Conservation (phyloP, 129 eudicot species). For the Smallanthus sonchifolius region DNA sequence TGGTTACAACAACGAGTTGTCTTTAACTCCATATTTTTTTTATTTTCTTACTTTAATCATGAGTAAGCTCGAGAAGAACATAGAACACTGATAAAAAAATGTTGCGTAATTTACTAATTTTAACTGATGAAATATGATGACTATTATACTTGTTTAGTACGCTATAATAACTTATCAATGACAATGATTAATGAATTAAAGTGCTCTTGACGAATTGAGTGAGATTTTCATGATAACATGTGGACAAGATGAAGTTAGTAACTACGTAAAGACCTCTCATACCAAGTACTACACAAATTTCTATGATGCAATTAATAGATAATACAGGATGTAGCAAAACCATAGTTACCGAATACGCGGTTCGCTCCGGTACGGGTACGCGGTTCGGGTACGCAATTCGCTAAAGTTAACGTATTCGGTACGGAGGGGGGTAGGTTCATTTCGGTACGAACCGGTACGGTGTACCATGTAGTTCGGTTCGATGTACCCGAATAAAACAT, state of each 20-base stretch:
- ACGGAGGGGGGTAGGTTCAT: no score
- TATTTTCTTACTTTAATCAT: background rate
- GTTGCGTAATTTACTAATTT: background rate
- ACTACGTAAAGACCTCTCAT: constrained; percentile 6
- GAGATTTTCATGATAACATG: background rate
- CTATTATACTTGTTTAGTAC: background rate
- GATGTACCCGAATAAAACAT: no score
- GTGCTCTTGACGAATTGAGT: background rate
- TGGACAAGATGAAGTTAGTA: background rate
- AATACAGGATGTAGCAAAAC: constrained; percentile 1
- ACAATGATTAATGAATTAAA: background rate
- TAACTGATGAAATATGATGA: no score
- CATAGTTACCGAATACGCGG: no score
- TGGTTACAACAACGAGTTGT: background rate
- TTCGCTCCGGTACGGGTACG: no score
- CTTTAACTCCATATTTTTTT: background rate
- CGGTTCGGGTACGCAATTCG: no score
- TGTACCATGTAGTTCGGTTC: no score
- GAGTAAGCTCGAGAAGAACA: background rate
- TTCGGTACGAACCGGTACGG: no score
- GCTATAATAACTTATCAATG: background rate
- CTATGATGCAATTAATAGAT: background rate
- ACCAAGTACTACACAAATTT: background rate
- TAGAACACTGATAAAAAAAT: background rate
- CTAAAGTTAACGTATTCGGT: no score